These are phyloP conservation scores for Lipomyces japonicus DNA, from an alignment of 805 yeast genomes.

Conservation along the genomic window DNA sequence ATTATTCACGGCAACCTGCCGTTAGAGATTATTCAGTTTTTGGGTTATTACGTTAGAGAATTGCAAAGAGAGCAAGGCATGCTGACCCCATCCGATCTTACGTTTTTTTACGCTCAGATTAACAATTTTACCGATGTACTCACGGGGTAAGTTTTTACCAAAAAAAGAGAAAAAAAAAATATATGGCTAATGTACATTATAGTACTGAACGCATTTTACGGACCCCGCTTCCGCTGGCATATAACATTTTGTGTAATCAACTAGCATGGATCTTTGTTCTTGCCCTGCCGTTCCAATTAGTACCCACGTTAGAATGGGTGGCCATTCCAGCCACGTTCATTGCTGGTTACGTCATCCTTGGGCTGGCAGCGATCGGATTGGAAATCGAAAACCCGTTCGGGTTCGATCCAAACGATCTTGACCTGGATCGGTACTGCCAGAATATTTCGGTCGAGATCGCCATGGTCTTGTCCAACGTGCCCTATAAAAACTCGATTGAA, in stretches of 20 bases:
- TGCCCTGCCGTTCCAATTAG: constrained; percentile 27
- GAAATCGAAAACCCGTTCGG: constrained; percentile 29
- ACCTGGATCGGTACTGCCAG: constrained; percentile 27
- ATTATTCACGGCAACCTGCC: constrained; percentile 27
- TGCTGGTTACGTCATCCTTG: constrained; percentile 28
- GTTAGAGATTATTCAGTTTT: constrained; percentile 20
- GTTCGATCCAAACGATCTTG: constrained; percentile 27
- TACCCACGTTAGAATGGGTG: constrained; percentile 21
- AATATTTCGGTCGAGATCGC: constrained; percentile 24
- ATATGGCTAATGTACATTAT: too few relatives aligned
- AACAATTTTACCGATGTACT: constrained; percentile 17
- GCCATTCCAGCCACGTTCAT: constrained; percentile 26
- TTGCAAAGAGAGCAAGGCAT: constrained; percentile 13
- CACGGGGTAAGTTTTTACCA: constrained; percentile 13
- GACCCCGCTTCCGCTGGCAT: constrained; percentile 28
- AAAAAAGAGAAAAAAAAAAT: background rate
- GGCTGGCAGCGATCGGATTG: constrained; percentile 28
- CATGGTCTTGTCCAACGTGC: constrained; percentile 23
- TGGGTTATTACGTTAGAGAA: constrained; percentile 19
- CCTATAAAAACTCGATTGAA: constrained; percentile 12
- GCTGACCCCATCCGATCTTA: constrained; percentile 10
- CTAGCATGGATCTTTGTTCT: constrained; percentile 29
- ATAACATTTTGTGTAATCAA: constrained; percentile 26
- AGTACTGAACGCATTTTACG: constrained; percentile 27
- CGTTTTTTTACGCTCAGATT: constrained; percentile 11